phyloP scores from a whole-genome alignment of 495 filamentous ascomycete species.

The Chaetomidium leptoderma region DNA sequence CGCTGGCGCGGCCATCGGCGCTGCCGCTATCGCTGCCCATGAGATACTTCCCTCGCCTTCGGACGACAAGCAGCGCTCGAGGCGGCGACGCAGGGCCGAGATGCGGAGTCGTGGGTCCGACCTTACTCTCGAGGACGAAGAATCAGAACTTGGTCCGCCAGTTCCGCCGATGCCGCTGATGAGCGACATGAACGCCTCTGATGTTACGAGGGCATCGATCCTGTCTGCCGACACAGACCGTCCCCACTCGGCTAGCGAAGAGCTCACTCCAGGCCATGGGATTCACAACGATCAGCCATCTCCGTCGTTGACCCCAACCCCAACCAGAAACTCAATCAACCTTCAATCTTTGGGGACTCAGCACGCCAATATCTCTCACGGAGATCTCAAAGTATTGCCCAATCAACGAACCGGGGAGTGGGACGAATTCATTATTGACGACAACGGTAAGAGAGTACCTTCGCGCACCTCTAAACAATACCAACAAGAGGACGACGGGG shows the following conservation, averaged over 20 bases:
- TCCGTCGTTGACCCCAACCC: constrained; percentile 40
- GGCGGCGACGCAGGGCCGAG: constrained; percentile 43
- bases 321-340: constrained; percentile 38
- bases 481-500: constrained; percentile 34
- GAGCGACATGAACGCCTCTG: constrained; percentile 77
- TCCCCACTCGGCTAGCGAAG: constrained; percentile 58
- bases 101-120: constrained; percentile 39
- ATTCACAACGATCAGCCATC: constrained; percentile 49
- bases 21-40: constrained; percentile 32
- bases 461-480: constrained; percentile 17
- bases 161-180: constrained; percentile 77
- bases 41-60: constrained; percentile 38
- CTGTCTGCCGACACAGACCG: constrained; percentile 75
- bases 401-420: constrained; percentile 36
- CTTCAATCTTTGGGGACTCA: constrained; percentile 43
- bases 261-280: constrained; percentile 54
- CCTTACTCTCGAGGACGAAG: constrained; percentile 36
- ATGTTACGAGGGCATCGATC: constrained; percentile 84
- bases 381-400: constrained; percentile 46
- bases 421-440: constrained; percentile 43
- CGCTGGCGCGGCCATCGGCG: constrained; percentile 33
- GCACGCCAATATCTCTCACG: constrained; percentile 50
- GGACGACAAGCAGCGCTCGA: constrained; percentile 44
- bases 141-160: constrained; percentile 38
- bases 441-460: constrained; percentile 40